Evolutionary conservation across 352 stramenopile species (phyloP), one percentile per base, ranked within the genome.

Genomic region (Pythium scleroteichum): DNA sequence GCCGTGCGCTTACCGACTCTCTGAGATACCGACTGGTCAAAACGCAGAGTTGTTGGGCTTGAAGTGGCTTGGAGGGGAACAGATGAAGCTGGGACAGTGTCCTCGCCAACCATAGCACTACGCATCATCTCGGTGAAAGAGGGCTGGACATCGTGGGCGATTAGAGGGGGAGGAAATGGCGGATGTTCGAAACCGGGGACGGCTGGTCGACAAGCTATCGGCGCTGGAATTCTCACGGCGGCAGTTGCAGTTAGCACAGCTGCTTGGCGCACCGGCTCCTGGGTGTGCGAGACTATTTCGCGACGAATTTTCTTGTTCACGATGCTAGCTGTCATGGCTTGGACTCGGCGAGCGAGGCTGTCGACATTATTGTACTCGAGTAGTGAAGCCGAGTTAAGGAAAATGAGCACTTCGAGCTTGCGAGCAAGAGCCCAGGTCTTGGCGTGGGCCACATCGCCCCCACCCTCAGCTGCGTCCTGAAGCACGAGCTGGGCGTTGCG

Each of bases 291-390:
- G n/a, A 54, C 50, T 42, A 60, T 80, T 38, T 84, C 62, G 9
- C 78, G 70, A 7, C 85, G 79, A 50, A 92, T 94, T 58, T 91
- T 90, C 71, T 90, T 90, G 69, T 94, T 94, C 32, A 94, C 81
- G 32, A 94, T 91, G 44, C 82, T 74, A 12, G 81, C 75, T 3
- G 85, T 92, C 19, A 94, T 67, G 33, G 82, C 82, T 69, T 94
- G 85, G 42, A 94, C 81, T 48, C 85, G 85, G 6, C 85, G 82
- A 23, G 79, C 68, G 13, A 94, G 68, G 45, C 82, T 92, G 69
- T 94, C 73, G 60, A 87, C 69, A 62, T 94, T 94, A 29, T 66
- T 72, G 63, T 92, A 94, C 64, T 94, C 85, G 40, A 91, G 72
- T 39, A 90, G 69, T 56, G 82, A 92, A 14, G 85, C 82, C 60